phyloP scores from a whole-genome alignment of 257 asterid species.

The Mentha longifolia region DNA sequence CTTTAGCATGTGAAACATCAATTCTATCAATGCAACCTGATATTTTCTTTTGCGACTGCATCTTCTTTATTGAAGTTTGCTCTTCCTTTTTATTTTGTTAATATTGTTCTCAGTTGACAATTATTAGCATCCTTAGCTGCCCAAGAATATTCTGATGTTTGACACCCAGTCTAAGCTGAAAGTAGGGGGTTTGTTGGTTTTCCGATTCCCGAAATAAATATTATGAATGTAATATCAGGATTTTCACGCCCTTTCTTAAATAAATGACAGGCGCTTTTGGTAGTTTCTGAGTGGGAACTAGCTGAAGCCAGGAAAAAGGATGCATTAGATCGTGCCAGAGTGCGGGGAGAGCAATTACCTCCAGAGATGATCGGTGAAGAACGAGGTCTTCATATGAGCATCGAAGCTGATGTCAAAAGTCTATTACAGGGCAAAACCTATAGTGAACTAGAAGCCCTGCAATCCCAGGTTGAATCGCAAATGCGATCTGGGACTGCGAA shows the following conservation, averaged over 20 bases:
- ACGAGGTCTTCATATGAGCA: conserved; percentile 81
- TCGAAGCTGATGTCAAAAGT: conserved; percentile 81
- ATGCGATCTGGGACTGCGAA: conserved; percentile 95
- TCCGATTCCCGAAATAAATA: not conserved
- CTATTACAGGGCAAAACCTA: conserved; percentile 72
- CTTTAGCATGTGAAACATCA: conserved; percentile 21
- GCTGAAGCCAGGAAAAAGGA: conserved; percentile 85
- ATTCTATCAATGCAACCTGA: conserved; percentile 6
- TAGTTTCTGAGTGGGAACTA: conserved; percentile 92
- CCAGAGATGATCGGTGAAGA: conserved; percentile 84
- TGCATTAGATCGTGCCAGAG: conserved; percentile 90
- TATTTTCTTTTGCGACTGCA: not conserved
- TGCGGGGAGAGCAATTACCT: conserved; percentile 85
- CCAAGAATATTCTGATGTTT: not conserved
- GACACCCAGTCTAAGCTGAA: conserved; percentile 11
- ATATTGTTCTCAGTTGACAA: not conserved
- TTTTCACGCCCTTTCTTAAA: not conserved
- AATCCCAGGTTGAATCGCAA: conserved; percentile 78
- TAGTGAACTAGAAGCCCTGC: conserved; percentile 60
- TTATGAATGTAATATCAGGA: not conserved
- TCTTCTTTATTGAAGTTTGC: conserved; percentile 2
- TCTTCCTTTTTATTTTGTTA: not conserved
- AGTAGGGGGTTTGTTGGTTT: not conserved
- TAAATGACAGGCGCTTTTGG: conserved; percentile 68
- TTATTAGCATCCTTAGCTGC: conserved; percentile 1